Percentiles rank a stretch among this genome's conserved stretches.
Evolutionary conservation across 2,329 filamentous ascomycete genomes (phyloP).

Genomic region (Phoma sp.): DNA sequence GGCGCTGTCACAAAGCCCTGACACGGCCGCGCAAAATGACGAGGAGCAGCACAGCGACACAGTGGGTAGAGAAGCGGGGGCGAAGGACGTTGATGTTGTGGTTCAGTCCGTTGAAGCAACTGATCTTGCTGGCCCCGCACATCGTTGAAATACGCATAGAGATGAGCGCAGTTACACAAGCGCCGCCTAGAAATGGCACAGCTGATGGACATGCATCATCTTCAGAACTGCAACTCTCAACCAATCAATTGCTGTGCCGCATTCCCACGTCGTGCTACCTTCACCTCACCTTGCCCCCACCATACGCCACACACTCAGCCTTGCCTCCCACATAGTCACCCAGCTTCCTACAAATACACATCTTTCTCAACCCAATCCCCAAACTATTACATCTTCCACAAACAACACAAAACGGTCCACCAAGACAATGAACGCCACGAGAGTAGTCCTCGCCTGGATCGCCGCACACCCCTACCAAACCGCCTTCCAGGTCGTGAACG

Average conservation of each 20-base stretch:
- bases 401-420: neutral
- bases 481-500: constrained; percentile 31
- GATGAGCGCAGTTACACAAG: neutral
- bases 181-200: neutral
- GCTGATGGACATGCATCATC: neutral
- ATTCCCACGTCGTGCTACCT: neutral
- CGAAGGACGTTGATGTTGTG: constrained; percentile 21
- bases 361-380: neutral
- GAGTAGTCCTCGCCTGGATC: constrained; percentile 26
- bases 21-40: constrained; percentile 4
- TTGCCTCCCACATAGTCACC: neutral
- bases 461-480: constrained; percentile 34
- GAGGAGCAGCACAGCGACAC: constrained; percentile 13
- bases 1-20: constrained; percentile 28
- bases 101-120: constrained; percentile 26
- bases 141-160: neutral
- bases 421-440: constrained; percentile 2
- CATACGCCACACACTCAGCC: constrained; percentile 1
- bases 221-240: neutral
- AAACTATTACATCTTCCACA: neutral
- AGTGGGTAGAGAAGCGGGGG: neutral
- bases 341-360: no score
- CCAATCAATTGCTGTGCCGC: neutral
- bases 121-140: constrained; percentile 24
- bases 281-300: neutral